These are phyloP conservation scores for Glycine soja DNA, from an alignment of 306 rosid genomes.

Conservation along the genomic window DNA sequence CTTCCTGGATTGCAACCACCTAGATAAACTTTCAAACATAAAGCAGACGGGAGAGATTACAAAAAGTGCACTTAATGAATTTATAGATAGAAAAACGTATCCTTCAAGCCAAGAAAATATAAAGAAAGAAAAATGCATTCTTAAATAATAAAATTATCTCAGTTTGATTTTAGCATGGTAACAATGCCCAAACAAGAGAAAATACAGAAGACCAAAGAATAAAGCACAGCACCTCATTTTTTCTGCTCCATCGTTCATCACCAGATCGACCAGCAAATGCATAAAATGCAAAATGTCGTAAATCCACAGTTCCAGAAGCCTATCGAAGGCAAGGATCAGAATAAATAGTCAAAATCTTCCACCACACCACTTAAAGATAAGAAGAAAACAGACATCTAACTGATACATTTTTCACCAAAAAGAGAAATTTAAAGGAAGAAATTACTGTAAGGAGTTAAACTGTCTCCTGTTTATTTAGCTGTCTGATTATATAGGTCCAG, in stretches of 20 bases:
- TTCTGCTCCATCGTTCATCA: constrained; percentile 72
- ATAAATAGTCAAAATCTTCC: constrained; percentile 39
- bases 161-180: constrained; percentile 28
- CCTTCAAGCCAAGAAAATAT: not conserved
- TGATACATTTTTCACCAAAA: not conserved
- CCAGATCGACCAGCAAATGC: constrained; percentile 98
- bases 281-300: constrained; percentile 90
- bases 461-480: constrained; percentile 24
- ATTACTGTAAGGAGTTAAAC: constrained; percentile 18
- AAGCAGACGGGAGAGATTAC: not conserved
- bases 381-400: constrained; percentile 19
- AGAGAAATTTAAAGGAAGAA: constrained; percentile 26
- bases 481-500: constrained; percentile 8
- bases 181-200: constrained; percentile 38
- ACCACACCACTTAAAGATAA: not conserved
- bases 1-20: constrained; percentile 25
- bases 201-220: constrained; percentile 1
- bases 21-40: constrained; percentile 22
- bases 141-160: not conserved
- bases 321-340: constrained; percentile 48
- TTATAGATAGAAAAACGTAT: constrained; percentile 1
- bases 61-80: constrained; percentile 19
- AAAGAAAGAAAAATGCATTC: constrained; percentile 6
- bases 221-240: constrained; percentile 71
- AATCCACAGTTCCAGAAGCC: constrained; percentile 80